These are phyloP conservation scores for Saksenaea oblongispora DNA, from an alignment of 371 early-diverging fungal genomes.

Conservation along the genomic window DNA sequence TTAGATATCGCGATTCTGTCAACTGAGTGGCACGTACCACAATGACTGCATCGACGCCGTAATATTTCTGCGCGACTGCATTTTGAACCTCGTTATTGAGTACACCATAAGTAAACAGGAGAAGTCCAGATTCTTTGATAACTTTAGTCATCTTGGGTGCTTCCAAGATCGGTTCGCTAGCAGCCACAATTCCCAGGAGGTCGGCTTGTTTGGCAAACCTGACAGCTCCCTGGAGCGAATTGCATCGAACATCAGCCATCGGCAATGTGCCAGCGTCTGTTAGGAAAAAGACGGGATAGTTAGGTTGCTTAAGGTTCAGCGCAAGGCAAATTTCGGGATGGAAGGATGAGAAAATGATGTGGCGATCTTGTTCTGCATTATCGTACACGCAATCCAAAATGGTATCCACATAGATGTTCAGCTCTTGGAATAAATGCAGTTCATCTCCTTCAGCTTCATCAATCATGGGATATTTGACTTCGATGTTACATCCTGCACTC, in stretches of 20 bases:
- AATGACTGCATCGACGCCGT: slow-evolving; percentile 84
- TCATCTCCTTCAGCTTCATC: slow-evolving; percentile 84
- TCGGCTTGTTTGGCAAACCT: slow-evolving; percentile 77
- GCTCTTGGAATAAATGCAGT: slow-evolving; percentile 65
- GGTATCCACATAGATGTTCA: slow-evolving; percentile 86
- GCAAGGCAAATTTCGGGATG: slow-evolving; percentile 90
- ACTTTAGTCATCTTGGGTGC: slow-evolving; percentile 76
- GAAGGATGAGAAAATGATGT: slow-evolving; percentile 93
- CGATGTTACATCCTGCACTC: slow-evolving; percentile 91
- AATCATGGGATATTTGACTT: slow-evolving; percentile 95
- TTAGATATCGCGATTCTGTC: neutral
- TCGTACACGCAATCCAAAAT: slow-evolving; percentile 81
- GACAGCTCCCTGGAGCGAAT: slow-evolving; percentile 84
- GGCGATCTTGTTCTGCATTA: slow-evolving; percentile 65
- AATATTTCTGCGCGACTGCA: slow-evolving; percentile 71
- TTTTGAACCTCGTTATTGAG: slow-evolving; percentile 78
- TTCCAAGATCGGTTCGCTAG: slow-evolving; percentile 75
- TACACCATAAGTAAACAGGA: slow-evolving; percentile 88
- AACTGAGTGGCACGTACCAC: slow-evolving; percentile 48
- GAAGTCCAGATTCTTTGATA: slow-evolving; percentile 72
- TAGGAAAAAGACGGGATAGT: slow-evolving; percentile 90
- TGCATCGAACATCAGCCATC: slow-evolving; percentile 83
- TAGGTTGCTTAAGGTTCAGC: slow-evolving; percentile 81
- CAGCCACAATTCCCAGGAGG: slow-evolving; percentile 84
- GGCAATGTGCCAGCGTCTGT: slow-evolving; percentile 82